Conservation (phyloP, 805 yeast genomes). For the Candida khao-thaluensis region DNA sequence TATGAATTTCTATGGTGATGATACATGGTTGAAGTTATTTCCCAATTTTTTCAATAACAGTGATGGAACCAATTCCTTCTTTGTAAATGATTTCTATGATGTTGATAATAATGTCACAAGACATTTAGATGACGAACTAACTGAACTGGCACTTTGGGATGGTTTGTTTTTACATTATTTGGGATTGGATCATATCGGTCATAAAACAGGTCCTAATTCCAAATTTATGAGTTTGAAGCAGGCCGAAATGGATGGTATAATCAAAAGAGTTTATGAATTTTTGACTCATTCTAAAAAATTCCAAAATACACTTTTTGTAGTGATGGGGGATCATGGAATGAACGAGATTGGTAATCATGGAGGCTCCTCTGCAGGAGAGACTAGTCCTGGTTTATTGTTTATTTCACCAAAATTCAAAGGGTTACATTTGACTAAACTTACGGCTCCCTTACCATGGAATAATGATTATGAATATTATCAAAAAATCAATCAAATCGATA, state of each 20-base stretch:
- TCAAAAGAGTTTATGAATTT: slow-evolving; percentile 48
- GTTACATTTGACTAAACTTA: slow-evolving; percentile 16
- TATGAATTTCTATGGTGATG: slow-evolving; percentile 92
- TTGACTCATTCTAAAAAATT: slow-evolving; percentile 17
- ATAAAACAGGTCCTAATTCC: slow-evolving; percentile 89
- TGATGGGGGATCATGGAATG: slow-evolving; percentile 96
- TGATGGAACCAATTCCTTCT: slow-evolving; percentile 93
- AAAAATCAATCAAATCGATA: slow-evolving; percentile 62
- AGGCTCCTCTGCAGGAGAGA: slow-evolving; percentile 90
- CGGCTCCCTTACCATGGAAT: slow-evolving; percentile 39
- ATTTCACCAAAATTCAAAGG: slow-evolving; percentile 58
- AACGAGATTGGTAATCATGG: slow-evolving; percentile 95
- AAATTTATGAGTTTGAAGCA: slow-evolving; percentile 81
- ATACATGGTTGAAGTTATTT: slow-evolving; percentile 92
- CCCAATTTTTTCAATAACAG: slow-evolving; percentile 50
- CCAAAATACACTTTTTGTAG: slow-evolving; percentile 59
- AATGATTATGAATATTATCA: slow-evolving; percentile 53
- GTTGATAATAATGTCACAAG: slow-evolving; percentile 93
- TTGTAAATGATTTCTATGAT: slow-evolving; percentile 91
- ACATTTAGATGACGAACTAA: slow-evolving; percentile 65
- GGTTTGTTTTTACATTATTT: slow-evolving; percentile 83
- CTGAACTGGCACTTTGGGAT: slow-evolving; percentile 62
- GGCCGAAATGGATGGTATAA: slow-evolving; percentile 75
- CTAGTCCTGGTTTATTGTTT: slow-evolving; percentile 77
- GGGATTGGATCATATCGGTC: slow-evolving; percentile 97